Conservation (phyloP, 2,329 filamentous ascomycete species). For the Cercospora sp. region DNA sequence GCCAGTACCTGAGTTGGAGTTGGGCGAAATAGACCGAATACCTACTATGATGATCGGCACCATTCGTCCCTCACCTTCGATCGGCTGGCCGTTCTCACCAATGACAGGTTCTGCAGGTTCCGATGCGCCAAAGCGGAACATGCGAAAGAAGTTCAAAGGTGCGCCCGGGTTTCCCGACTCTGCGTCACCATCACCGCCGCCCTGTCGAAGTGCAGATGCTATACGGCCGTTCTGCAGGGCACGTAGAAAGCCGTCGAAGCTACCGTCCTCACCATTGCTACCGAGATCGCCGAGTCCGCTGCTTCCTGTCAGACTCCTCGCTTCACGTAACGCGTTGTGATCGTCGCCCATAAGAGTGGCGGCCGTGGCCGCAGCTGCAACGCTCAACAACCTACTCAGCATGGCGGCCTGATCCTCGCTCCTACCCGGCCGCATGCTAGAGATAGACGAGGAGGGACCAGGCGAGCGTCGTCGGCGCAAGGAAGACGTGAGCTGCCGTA, state of each 20-base stretch:
- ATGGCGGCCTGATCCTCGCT: slow-evolving; percentile 63
- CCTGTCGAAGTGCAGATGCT: slow-evolving; percentile 56
- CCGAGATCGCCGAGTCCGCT: slow-evolving; percentile 36
- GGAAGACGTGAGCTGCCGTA: slow-evolving; percentile 47
- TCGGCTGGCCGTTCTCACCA: slow-evolving; percentile 32
- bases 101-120: slow-evolving; percentile 16
- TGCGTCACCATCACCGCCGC: slow-evolving; percentile 39
- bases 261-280: slow-evolving; percentile 58
- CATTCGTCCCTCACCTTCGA: slow-evolving; percentile 56
- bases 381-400: slow-evolving; percentile 61
- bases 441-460: slow-evolving; percentile 21
- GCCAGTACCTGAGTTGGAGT: slow-evolving; percentile 42
- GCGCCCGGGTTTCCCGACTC: slow-evolving; percentile 46
- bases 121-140: slow-evolving; percentile 64
- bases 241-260: slow-evolving; percentile 63
- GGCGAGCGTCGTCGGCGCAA: slow-evolving; percentile 57
- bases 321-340: slow-evolving; percentile 56
- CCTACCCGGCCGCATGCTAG: slow-evolving; percentile 42
- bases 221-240: slow-evolving; percentile 61
- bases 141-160: slow-evolving; percentile 67
- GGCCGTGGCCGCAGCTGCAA: slow-evolving; percentile 64
- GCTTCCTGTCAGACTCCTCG: slow-evolving; percentile 52
- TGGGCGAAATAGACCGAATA: slow-evolving; percentile 63
- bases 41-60: slow-evolving; percentile 70
- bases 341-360: slow-evolving; percentile 64